phyloP scores from a whole-genome alignment of 148 eudicot species.

The Nyssa sinensis region DNA sequence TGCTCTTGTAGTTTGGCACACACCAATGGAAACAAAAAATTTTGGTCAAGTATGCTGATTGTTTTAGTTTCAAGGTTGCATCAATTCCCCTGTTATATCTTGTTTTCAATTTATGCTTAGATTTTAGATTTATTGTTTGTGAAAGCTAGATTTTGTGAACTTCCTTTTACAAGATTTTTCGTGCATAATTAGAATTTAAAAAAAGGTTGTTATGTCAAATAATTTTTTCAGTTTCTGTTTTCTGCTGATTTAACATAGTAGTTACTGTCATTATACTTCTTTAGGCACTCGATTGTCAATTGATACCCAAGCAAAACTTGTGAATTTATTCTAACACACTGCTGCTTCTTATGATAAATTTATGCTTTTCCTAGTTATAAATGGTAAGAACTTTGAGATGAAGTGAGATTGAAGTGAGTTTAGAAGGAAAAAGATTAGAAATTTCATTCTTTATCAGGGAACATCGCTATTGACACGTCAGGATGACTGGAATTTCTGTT shows the following conservation, averaged over 20 bases:
- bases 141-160: conserved; percentile 1
- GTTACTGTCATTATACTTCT: too few species aligned
- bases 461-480: neutral
- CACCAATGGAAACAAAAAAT: conserved; percentile 2
- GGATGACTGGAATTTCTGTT: neutral
- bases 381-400: too few species aligned
- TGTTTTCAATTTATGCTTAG: conserved; percentile 10
- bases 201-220: neutral
- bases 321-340: too few species aligned
- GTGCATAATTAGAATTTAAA: neutral
- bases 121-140: neutral
- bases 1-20: conserved; percentile 53
- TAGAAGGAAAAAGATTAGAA: too few species aligned
- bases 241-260: too few species aligned
- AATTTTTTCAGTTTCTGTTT: too few species aligned
- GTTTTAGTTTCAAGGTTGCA: conserved; percentile 1
- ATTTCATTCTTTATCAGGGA: neutral
- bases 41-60: conserved; percentile 13
- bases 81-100: neutral
- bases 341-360: neutral
- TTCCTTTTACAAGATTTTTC: conserved; percentile 8
- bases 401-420: too few species aligned
- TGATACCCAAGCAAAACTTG: too few species aligned
- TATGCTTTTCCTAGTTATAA: too few species aligned
- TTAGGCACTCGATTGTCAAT: too few species aligned